Evolutionary conservation across 2,329 filamentous ascomycete genomes (phyloP).

Genomic region (Colletotrichum lentis): DNA sequence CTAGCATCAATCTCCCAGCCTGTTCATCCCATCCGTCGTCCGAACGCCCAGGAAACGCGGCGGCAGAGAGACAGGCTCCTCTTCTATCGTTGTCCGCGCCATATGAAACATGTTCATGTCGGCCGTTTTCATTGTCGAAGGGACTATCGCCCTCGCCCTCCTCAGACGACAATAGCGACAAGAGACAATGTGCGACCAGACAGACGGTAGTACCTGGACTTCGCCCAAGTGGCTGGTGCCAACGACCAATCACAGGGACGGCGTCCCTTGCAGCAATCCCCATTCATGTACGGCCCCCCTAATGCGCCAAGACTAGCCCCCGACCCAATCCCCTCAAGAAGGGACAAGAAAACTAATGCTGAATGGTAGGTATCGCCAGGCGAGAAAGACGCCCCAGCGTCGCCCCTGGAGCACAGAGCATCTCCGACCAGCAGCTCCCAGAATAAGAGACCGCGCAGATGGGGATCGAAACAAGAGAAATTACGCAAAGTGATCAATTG

Average conservation of each 20-base stretch:
- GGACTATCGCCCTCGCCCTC: not conserved
- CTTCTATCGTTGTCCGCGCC: no score
- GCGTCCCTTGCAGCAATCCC: constrained; percentile 33
- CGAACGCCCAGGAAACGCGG: not conserved
- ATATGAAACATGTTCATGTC: not conserved
- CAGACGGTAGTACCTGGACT: not conserved
- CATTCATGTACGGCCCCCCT: constrained; percentile 23
- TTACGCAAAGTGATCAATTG: no score
- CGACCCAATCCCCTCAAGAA: constrained; percentile 7
- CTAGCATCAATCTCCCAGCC: not conserved
- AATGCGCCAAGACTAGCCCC: constrained; percentile 27
- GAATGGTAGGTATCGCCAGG: constrained; percentile 13
- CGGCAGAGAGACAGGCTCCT: not conserved
- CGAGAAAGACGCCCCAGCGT: not conserved
- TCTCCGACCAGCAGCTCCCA: not conserved
- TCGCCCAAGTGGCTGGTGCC: not conserved
- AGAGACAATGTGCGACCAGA: no score
- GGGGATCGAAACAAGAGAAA: no score
- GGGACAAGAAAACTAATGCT: constrained; percentile 2
- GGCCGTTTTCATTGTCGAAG: not conserved
- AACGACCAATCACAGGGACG: constrained; percentile 20
- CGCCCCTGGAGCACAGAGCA: not conserved
- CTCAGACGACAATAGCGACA: not conserved
- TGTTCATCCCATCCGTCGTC: not conserved
- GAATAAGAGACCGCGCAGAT: no score